Percentiles rank a stretch among this genome's conserved stretches.
phyloP scores from a whole-genome alignment of 306 rosid genomes.

The Neltuma alba region DNA sequence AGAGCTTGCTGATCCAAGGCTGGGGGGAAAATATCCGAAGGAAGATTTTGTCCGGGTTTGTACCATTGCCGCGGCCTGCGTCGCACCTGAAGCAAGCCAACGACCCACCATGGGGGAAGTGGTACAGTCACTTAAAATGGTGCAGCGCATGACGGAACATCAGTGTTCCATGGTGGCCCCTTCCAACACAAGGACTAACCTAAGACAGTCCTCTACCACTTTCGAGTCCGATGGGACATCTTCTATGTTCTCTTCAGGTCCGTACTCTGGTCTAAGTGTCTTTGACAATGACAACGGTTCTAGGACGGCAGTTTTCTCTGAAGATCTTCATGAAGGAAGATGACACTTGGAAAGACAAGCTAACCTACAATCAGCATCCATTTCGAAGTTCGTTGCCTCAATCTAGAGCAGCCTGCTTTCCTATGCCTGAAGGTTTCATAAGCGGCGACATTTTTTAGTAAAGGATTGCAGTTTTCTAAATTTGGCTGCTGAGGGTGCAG shows the following conservation, averaged over 20 bases:
- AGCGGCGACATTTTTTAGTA: slow-evolving; percentile 33
- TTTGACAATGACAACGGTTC: slow-evolving; percentile 81
- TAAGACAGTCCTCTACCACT: slow-evolving; percentile 82
- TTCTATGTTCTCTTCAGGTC: slow-evolving; percentile 94
- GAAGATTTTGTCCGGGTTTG: slow-evolving; percentile 90
- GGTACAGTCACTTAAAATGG: slow-evolving; percentile 98
- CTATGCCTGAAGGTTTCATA: slow-evolving; percentile 32
- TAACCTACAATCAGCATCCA: slow-evolving; percentile 15
- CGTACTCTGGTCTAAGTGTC: slow-evolving; percentile 83
- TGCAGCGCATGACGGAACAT: slow-evolving; percentile 78
- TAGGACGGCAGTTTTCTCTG: slow-evolving; percentile 85
- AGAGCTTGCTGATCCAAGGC: slow-evolving; percentile 81
- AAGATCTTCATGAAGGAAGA: slow-evolving; percentile 98
- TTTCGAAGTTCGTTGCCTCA: slow-evolving; percentile 19
- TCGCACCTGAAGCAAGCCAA: slow-evolving; percentile 94
- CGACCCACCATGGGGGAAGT: slow-evolving; percentile 99
- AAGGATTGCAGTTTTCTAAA: slow-evolving; percentile 40
- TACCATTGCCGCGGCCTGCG: slow-evolving; percentile 98
- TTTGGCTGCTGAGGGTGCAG: slow-evolving; percentile 32
- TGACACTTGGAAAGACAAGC: slow-evolving; percentile 41
- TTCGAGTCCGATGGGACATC: slow-evolving; percentile 93
- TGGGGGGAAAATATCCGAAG: slow-evolving; percentile 84
- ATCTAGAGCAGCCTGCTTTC: slow-evolving; percentile 24
- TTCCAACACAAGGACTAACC: slow-evolving; percentile 68
- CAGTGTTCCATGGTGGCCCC: slow-evolving; percentile 61